Evolutionary conservation across 2,329 filamentous ascomycete species (phyloP), one percentile per base, ranked within the genome.

Genomic region (Fusarium chaquense): DNA sequence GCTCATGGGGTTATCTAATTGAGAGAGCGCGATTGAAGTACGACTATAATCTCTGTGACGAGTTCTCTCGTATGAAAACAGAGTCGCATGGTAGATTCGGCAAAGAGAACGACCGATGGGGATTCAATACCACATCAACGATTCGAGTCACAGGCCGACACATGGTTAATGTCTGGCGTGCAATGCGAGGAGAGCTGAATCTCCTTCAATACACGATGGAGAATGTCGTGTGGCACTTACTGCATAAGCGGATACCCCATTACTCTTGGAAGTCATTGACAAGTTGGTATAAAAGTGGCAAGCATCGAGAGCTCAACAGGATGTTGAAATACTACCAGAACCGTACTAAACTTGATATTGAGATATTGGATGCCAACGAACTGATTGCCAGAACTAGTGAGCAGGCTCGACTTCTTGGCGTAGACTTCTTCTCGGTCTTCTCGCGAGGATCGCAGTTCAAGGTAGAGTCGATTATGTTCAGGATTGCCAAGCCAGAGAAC

Each of bases 381-480:
- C 84, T 98, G 24, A 89, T 98, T 38, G 84, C 94, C 2, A 87
- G 95, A 56, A 98, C 94, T 0, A 97, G 94, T 73, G 96, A 99
- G 78, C 96, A 99, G 79, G 96, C 96, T 11, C 90, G 96, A 13
- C 83, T 99, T 13, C 85, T 99, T 5, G 96, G 96, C 0, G 92
- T 98, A 1, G 96, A 99, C 80, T 99, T 99, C 82, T 97, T 95
- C 78, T 97, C 94, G 0, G 96, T 99, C 57, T 96, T 98, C 76
- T 95, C 93, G 8, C 88, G 96, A 57, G 96, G 96, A 18, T 98
- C 94, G 0, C 96, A 99, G 77, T 98, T 97, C 86, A 99, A 99
- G 78, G 96, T 99, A 41, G 96, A 99, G 80, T 98, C 95, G 2
- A 90, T 98, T 73, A 98, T 99, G 96, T 98, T 98, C 76, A 90